Conservation (phyloP, 2,329 filamentous ascomycete species). For the Phialocephala subalpina region DNA sequence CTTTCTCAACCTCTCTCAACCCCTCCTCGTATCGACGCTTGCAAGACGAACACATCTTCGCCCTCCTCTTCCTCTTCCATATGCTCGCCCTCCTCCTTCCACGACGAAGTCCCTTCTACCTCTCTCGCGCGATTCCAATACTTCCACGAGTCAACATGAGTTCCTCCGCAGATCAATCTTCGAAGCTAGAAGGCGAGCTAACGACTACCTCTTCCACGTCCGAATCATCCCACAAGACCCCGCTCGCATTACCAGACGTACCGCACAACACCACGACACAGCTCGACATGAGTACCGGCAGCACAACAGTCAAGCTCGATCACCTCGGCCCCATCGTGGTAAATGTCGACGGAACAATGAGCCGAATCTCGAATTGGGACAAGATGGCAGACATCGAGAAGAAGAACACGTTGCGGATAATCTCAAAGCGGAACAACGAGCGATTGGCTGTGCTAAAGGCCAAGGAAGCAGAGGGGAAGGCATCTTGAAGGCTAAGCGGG, state of each 20-base stretch:
- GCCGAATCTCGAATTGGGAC: conserved; percentile 76
- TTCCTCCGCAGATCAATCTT: background rate
- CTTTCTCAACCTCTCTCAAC: background rate
- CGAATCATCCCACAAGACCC: conserved; percentile 18
- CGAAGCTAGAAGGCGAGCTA: background rate
- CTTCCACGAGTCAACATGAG: background rate
- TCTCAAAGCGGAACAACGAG: conserved; percentile 74
- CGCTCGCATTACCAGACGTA: conserved; percentile 30
- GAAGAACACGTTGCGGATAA: conserved; percentile 69
- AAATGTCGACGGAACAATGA: conserved; percentile 75
- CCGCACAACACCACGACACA: conserved; percentile 25
- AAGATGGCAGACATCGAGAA: conserved; percentile 75
- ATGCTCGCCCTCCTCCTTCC: background rate
- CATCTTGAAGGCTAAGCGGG: background rate
- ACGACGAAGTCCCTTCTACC: background rate
- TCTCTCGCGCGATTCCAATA: background rate
- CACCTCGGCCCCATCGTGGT: conserved; percentile 78
- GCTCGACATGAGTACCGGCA: conserved; percentile 35
- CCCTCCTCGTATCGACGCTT: background rate
- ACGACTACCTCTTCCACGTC: background rate
- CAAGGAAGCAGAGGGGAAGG: conserved; percentile 38
- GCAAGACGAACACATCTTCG: background rate
- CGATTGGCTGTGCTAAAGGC: conserved; percentile 63
- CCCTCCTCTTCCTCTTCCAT: background rate
- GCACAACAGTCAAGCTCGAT: conserved; percentile 63